These are phyloP conservation scores for Hymenoscyphus fructigenus DNA, from an alignment of 2,329 filamentous ascomycete genomes.

Conservation along the genomic window DNA sequence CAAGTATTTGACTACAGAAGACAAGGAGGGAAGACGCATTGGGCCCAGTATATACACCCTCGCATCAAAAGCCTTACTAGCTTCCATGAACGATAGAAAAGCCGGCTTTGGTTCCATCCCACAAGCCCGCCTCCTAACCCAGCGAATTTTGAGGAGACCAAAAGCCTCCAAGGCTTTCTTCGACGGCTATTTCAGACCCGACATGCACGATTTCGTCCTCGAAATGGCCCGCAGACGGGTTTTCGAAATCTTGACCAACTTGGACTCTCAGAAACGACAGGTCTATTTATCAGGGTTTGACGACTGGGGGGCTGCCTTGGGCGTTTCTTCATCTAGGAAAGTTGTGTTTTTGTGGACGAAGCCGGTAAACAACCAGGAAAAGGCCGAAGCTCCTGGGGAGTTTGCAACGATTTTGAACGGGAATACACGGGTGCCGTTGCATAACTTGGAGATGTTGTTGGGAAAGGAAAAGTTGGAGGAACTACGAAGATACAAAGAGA, in stretches of 20 bases:
- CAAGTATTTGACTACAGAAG: neutral
- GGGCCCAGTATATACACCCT: neutral
- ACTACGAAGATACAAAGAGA: slow-evolving; percentile 34
- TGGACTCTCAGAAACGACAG: slow-evolving; percentile 36
- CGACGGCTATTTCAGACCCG: slow-evolving; percentile 45
- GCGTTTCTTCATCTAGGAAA: slow-evolving; percentile 32
- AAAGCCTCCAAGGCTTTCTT: slow-evolving; percentile 23
- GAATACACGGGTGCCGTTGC: slow-evolving; percentile 46
- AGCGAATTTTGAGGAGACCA: neutral
- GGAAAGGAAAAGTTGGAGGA: slow-evolving; percentile 46
- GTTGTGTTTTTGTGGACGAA: slow-evolving; percentile 32
- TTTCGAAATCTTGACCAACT: slow-evolving; percentile 46
- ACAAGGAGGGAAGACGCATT: neutral
- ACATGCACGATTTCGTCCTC: slow-evolving; percentile 57
- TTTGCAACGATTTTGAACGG: slow-evolving; percentile 48
- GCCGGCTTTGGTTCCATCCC: neutral
- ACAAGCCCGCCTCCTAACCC: slow-evolving; percentile 10
- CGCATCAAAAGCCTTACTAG: neutral
- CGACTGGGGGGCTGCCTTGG: slow-evolving; percentile 46
- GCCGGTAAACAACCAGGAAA: neutral
- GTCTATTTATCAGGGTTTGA: slow-evolving; percentile 44
- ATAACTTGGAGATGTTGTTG: slow-evolving; percentile 53
- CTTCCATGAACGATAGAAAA: neutral
- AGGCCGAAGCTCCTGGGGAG: slow-evolving; percentile 34
- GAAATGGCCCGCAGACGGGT: slow-evolving; percentile 49